Conservation (phyloP, 2,329 filamentous ascomycete genomes). For the Metarhizium humberi region DNA sequence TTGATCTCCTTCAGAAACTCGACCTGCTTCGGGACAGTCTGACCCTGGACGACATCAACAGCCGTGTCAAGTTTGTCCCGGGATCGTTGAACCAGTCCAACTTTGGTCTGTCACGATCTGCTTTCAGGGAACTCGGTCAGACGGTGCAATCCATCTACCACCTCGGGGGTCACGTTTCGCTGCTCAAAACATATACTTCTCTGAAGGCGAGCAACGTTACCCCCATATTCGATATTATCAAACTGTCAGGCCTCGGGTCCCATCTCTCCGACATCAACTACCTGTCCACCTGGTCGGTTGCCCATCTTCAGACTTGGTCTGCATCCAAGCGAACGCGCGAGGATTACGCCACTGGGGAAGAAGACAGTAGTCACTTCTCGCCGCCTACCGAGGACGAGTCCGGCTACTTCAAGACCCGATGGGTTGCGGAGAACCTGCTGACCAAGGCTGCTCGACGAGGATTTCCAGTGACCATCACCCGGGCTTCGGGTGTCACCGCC, state of each 20-base stretch:
- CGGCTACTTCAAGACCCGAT: conserved; percentile 18
- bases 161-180: conserved; percentile 17
- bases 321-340: conserved; percentile 10
- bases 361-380: conserved; percentile 13
- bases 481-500: conserved; percentile 12
- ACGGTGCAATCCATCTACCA: conserved; percentile 15
- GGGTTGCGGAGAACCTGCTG: conserved; percentile 17
- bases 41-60: conserved; percentile 6
- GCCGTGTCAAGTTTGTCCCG: conserved; percentile 9
- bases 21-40: conserved; percentile 8
- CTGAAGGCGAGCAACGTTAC: conserved; percentile 14
- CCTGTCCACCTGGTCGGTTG: conserved; percentile 16
- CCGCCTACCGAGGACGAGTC: conserved; percentile 15
- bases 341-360: conserved; percentile 11
- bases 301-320: conserved; percentile 16
- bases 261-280: conserved; percentile 16
- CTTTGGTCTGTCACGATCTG: conserved; percentile 15
- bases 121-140: conserved; percentile 14
- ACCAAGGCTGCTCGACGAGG: conserved; percentile 14
- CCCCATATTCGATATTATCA: conserved; percentile 15
- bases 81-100: conserved; percentile 11
- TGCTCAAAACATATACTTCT: conserved; percentile 15
- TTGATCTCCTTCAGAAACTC: conserved; percentile 1
- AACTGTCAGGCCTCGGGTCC: conserved; percentile 12
- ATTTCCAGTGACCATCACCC: conserved; percentile 15